These are phyloP conservation scores for Berberis vulgaris DNA, from an alignment of 164 flowering plant genomes.

Conservation along the genomic window DNA sequence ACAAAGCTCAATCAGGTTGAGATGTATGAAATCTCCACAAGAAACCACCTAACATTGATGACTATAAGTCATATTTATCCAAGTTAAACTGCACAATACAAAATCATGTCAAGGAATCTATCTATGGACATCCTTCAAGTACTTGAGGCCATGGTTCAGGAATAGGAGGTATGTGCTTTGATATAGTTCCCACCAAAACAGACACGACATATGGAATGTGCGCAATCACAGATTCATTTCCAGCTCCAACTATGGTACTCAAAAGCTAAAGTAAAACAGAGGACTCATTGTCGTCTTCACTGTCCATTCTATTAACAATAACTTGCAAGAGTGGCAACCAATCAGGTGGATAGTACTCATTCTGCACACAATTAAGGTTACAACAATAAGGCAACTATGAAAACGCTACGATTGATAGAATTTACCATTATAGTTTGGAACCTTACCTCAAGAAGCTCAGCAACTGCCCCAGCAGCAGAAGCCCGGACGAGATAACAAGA, in stretches of 20 bases:
- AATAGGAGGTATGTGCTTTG: slow-evolving; percentile 39
- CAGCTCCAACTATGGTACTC: slow-evolving; percentile 48
- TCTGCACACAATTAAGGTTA: slow-evolving; percentile 27
- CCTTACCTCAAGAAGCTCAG: slow-evolving; percentile 57
- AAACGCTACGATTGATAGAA: neutral
- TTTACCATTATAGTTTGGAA: neutral
- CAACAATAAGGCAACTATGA: slow-evolving; percentile 1
- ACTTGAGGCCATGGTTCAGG: slow-evolving; percentile 75
- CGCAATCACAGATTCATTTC: slow-evolving; percentile 40
- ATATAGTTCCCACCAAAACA: slow-evolving; percentile 29
- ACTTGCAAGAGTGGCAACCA: slow-evolving; percentile 71
- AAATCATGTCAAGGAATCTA: neutral
- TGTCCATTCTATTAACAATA: slow-evolving; percentile 34
- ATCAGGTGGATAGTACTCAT: slow-evolving; percentile 70
- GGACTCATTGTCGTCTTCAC: slow-evolving; percentile 42
- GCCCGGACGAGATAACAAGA: slow-evolving; percentile 69
- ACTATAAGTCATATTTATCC: neutral
- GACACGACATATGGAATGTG: slow-evolving; percentile 50
- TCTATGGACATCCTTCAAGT: slow-evolving; percentile 7
- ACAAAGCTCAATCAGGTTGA: too few species aligned
- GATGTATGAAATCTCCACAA: too few species aligned
- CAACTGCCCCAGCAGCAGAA: slow-evolving; percentile 77
- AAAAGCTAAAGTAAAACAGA: slow-evolving; percentile 53
- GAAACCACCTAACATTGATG: neutral
- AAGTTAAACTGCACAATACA: neutral